phyloP scores from a whole-genome alignment of 1,139 yeast genomes.

The Yamadazyma aaseri region DNA sequence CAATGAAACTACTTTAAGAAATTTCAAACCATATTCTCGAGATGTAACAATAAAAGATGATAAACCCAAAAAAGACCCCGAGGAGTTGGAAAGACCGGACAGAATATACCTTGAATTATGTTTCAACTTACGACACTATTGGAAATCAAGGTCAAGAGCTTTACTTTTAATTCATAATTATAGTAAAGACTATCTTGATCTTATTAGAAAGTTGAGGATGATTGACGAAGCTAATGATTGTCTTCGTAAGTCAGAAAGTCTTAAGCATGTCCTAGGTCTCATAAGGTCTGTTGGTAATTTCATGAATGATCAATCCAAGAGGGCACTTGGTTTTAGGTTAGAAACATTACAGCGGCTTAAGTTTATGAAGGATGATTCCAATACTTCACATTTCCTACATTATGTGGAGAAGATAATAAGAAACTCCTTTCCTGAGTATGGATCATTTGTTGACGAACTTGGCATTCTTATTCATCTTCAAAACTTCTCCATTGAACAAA shows the following conservation, averaged over 20 bases:
- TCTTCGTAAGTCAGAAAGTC: constrained; percentile 60
- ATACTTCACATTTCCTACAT: constrained; percentile 79
- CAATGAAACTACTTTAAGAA: constrained; percentile 63
- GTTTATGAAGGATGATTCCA: constrained; percentile 80
- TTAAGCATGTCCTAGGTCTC: constrained; percentile 68
- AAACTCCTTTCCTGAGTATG: constrained; percentile 72
- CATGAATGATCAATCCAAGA: constrained; percentile 83
- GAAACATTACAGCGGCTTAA: constrained; percentile 80
- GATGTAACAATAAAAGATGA: constrained; percentile 40
- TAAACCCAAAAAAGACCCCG: constrained; percentile 56
- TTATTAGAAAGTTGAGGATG: constrained; percentile 58
- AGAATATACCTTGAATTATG: constrained; percentile 75
- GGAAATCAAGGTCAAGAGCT: constrained; percentile 86
- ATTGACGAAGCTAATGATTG: constrained; percentile 68
- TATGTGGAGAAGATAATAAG: constrained; percentile 82
- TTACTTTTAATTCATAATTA: constrained; percentile 65
- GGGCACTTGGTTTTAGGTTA: constrained; percentile 80
- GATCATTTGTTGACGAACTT: constrained; percentile 76
- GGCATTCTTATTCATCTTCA: constrained; percentile 59
- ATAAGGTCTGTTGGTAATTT: constrained; percentile 87
- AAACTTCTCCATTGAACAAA: constrained; percentile 72
- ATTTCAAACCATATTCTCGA: constrained; percentile 69
- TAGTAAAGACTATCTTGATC: constrained; percentile 71
- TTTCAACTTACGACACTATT: constrained; percentile 74
- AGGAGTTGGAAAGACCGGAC: constrained; percentile 76